Evolutionary conservation across 1,139 yeast species (phyloP).

Genomic region (Scheffersomyces quercinus): DNA sequence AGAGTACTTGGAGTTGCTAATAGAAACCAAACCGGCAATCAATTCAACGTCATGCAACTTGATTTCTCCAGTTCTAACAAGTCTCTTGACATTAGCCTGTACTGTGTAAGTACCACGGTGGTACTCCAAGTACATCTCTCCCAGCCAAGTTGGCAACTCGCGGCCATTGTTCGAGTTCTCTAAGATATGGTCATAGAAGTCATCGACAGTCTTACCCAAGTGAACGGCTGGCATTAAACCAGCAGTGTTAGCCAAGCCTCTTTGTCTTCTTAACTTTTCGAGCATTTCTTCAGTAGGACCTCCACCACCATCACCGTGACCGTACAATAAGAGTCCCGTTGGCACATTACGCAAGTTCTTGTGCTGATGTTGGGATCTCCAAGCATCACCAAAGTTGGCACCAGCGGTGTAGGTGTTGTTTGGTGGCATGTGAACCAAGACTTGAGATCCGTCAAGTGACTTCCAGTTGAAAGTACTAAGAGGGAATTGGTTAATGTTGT

Average conservation of each 20-base stretch:
- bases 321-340: conserved; percentile 77
- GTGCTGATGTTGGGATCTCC: conserved; percentile 76
- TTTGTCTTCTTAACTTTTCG: conserved; percentile 85
- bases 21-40: conserved; percentile 74
- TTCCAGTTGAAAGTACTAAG: conserved; percentile 93
- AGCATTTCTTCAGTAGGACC: conserved; percentile 95
- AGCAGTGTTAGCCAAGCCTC: conserved; percentile 81
- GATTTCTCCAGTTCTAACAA: conserved; percentile 77
- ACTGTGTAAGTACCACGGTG: conserved; percentile 97
- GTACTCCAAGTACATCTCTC: conserved; percentile 91
- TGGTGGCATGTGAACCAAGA: conserved; percentile 96
- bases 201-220: conserved; percentile 74
- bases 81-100: conserved; percentile 81
- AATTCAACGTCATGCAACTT: conserved; percentile 84
- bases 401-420: conserved; percentile 92
- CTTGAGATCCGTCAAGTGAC: conserved; percentile 90
- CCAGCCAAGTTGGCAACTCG: conserved; percentile 81
- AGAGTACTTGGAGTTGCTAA: conserved; percentile 48
- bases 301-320: conserved; percentile 98
- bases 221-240: conserved; percentile 83
- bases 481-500: conserved; percentile 88
- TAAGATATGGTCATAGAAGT: conserved; percentile 71
- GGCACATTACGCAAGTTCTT: conserved; percentile 81
- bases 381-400: conserved; percentile 91
- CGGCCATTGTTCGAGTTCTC: conserved; percentile 64